phyloP scores from a whole-genome alignment of 164 flowering plant genomes.

The Cinnamomum micranthum region DNA sequence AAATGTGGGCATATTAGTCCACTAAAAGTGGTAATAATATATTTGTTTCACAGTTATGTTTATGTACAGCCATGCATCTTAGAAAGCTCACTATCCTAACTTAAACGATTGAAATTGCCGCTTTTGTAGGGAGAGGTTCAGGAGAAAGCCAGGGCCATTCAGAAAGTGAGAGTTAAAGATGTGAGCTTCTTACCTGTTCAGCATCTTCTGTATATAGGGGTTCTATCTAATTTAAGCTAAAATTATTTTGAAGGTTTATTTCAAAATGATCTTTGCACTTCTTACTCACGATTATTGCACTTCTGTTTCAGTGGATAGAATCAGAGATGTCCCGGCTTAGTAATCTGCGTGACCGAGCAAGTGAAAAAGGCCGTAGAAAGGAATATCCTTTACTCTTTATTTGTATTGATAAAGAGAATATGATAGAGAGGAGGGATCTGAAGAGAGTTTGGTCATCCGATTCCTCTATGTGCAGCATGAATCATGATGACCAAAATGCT shows the following conservation, averaged over 20 bases:
- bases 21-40: slow-evolving; percentile 72
- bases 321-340: slow-evolving; percentile 68
- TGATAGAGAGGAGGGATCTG: not conserved
- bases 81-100: not conserved
- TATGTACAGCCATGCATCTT: not conserved
- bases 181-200: slow-evolving; percentile 37
- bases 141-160: slow-evolving; percentile 77
- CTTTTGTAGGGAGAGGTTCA: slow-evolving; percentile 76
- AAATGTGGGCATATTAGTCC: slow-evolving; percentile 79
- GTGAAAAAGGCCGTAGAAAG: slow-evolving; percentile 80
- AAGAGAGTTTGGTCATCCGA: not conserved
- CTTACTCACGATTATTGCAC: not conserved
- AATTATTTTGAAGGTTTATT: not conserved
- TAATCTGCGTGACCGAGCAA: slow-evolving; percentile 98
- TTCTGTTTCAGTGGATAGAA: slow-evolving; percentile 65
- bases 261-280: not conserved
- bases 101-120: slow-evolving; percentile 5
- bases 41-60: not conserved
- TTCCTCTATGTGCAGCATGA: not conserved
- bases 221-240: not conserved
- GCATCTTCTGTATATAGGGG: not conserved
- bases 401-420: not conserved
- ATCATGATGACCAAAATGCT: too few relatives aligned
- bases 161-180: slow-evolving; percentile 77
- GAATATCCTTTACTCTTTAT: slow-evolving; percentile 75